Percentiles rank a stretch among this genome's conserved stretches.
phyloP scores from a whole-genome alignment of 345 rosid species.

The Toxicodendron radicans region DNA sequence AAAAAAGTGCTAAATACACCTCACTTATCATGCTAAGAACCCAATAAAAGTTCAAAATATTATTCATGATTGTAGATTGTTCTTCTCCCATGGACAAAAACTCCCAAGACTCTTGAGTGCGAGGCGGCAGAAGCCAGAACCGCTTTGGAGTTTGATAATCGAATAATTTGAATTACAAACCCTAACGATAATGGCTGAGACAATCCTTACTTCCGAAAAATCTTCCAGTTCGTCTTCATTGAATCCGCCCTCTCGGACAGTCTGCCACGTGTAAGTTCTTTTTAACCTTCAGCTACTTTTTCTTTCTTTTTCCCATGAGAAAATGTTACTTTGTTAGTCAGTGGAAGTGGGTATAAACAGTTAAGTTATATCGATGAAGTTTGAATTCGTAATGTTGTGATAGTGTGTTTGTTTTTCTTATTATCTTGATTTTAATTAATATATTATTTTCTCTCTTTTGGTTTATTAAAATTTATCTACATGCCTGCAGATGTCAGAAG shows the following conservation, averaged over 20 bases:
- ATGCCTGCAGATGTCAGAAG: conserved; percentile 61
- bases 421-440: not conserved
- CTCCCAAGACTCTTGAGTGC: not conserved
- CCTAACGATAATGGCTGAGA: conserved; percentile 30
- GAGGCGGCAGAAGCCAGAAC: not conserved
- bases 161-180: not conserved
- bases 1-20: not conserved
- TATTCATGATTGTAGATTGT: not conserved
- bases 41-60: not conserved
- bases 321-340: not conserved
- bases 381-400: not conserved
- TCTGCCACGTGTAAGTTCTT: conserved; percentile 73
- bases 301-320: not conserved
- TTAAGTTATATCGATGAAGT: not conserved
- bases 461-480: not conserved
- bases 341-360: not conserved
- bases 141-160: not conserved
- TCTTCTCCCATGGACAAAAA: not conserved
- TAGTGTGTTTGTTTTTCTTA: not conserved
- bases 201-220: conserved; percentile 39
- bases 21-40: not conserved
- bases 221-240: conserved; percentile 49
- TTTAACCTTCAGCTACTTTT: not conserved
- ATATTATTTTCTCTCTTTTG: not conserved
- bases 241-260: conserved; percentile 50